phyloP scores from a whole-genome alignment of 1,284 basidiomycete genomes.

The Irpex sp. region DNA sequence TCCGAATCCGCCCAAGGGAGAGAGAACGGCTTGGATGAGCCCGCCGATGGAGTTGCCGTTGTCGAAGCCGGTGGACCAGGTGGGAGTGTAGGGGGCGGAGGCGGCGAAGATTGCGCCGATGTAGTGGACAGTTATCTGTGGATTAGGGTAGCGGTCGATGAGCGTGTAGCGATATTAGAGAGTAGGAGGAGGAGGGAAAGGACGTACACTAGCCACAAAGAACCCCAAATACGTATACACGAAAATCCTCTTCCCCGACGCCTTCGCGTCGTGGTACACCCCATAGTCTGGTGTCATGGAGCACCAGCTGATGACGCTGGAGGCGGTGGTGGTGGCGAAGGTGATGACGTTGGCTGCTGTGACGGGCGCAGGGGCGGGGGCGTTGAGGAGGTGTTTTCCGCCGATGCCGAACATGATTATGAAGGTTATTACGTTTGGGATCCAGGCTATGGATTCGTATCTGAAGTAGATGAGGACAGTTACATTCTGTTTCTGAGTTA shows the following conservation, averaged over 20 bases:
- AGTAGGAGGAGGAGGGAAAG: background rate
- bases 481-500: no score
- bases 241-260: slow-evolving; percentile 55
- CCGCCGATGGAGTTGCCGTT: slow-evolving; percentile 53
- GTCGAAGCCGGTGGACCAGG: slow-evolving; percentile 57
- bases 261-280: slow-evolving; percentile 48
- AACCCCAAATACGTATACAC: slow-evolving; percentile 65
- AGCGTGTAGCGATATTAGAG: background rate
- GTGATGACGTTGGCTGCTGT: slow-evolving; percentile 27
- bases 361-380: slow-evolving; percentile 28
- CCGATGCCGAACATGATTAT: slow-evolving; percentile 64
- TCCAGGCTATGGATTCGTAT: slow-evolving; percentile 63
- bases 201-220: slow-evolving; percentile 51
- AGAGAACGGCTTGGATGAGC: slow-evolving; percentile 40
- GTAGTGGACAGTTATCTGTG: slow-evolving; percentile 53
- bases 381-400: slow-evolving; percentile 40
- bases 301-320: slow-evolving; percentile 52
- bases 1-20: slow-evolving; percentile 47
- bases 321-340: slow-evolving; percentile 36
- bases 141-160: background rate
- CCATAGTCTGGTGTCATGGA: slow-evolving; percentile 59
- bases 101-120: slow-evolving; percentile 68
- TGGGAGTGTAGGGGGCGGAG: slow-evolving; percentile 48
- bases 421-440: slow-evolving; percentile 66
- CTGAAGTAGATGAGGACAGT: no score